A percentile compares a stretch with the other conserved stretches of the same genome.
phyloP scores from a whole-genome alignment of 2,329 filamentous ascomycete species.

The Colletotrichum sidae region DNA sequence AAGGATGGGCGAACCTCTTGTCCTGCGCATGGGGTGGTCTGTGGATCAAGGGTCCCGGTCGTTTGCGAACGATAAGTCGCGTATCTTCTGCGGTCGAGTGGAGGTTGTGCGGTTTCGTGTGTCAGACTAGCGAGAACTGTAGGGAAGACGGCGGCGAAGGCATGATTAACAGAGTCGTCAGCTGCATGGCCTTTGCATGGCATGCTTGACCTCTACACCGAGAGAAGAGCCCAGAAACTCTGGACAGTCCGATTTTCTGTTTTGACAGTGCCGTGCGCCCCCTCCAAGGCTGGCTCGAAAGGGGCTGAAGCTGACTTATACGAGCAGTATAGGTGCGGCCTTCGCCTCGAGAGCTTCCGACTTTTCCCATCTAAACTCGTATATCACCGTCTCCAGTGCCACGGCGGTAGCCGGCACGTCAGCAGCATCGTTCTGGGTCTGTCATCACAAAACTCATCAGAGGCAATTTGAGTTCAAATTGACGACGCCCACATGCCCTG shows the following conservation, averaged over 20 bases:
- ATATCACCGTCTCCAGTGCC: not conserved
- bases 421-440: constrained; percentile 15
- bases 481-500: constrained; percentile 24
- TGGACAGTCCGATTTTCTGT: constrained; percentile 19
- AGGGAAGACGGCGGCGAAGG: constrained; percentile 35
- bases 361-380: not conserved
- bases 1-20: constrained; percentile 43
- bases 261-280: constrained; percentile 34
- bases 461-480: constrained; percentile 34
- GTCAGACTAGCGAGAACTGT: constrained; percentile 39
- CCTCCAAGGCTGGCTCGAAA: constrained; percentile 37
- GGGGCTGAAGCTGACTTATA: constrained; percentile 6
- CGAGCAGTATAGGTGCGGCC: constrained; percentile 60
- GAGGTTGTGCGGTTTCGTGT: constrained; percentile 39
- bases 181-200: constrained; percentile 28
- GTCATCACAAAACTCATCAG: constrained; percentile 23
- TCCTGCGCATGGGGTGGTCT: constrained; percentile 34
- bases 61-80: constrained; percentile 33
- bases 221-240: constrained; percentile 21
- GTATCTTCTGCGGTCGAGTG: constrained; percentile 34
- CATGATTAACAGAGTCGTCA: constrained; percentile 38
- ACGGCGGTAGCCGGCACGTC: constrained; percentile 3
- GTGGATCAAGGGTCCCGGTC: constrained; percentile 41
- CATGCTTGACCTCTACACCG: not conserved
- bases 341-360: constrained; percentile 52